These are phyloP conservation scores for Trichoderma sp. DNA, from an alignment of 2,329 filamentous ascomycete genomes.

Conservation along the genomic window DNA sequence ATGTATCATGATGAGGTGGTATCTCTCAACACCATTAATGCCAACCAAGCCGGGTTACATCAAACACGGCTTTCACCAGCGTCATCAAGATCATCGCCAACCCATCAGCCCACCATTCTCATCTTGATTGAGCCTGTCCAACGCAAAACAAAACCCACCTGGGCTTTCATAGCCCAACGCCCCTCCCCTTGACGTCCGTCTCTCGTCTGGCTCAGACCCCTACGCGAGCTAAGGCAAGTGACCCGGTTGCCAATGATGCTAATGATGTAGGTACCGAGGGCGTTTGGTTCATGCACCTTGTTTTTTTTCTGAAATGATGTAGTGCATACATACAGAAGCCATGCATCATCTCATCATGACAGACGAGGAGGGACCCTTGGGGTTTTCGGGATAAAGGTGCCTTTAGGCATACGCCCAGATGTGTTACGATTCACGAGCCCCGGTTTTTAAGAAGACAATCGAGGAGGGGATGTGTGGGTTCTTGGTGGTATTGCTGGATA, in stretches of 20 bases:
- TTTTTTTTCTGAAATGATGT: not conserved
- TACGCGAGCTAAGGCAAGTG: slow-evolving; percentile 13
- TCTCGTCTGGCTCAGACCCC: not conserved
- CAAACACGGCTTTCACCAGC: not conserved
- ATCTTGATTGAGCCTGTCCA: not conserved
- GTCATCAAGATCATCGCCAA: not conserved
- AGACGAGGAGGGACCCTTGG: not conserved
- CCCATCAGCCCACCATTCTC: not conserved
- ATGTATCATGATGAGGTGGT: not conserved
- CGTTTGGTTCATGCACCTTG: slow-evolving; percentile 14
- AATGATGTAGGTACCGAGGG: not conserved
- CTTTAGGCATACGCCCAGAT: slow-evolving; percentile 2
- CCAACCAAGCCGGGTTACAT: not conserved
- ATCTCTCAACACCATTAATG: not conserved
- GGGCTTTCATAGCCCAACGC: not conserved
- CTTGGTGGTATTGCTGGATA: not conserved
- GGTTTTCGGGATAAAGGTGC: not conserved
- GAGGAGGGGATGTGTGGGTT: not conserved
- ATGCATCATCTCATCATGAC: slow-evolving; percentile 17
- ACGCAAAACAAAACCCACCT: not conserved
- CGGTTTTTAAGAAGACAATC: not conserved
- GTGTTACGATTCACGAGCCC: not conserved
- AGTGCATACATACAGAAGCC: not conserved
- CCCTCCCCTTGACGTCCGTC: not conserved
- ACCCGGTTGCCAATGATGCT: not conserved